Evolutionary conservation across 2,329 filamentous ascomycete species (phyloP), one percentile per base, ranked within the genome.

Genomic region (Verticillium isaacii): DNA sequence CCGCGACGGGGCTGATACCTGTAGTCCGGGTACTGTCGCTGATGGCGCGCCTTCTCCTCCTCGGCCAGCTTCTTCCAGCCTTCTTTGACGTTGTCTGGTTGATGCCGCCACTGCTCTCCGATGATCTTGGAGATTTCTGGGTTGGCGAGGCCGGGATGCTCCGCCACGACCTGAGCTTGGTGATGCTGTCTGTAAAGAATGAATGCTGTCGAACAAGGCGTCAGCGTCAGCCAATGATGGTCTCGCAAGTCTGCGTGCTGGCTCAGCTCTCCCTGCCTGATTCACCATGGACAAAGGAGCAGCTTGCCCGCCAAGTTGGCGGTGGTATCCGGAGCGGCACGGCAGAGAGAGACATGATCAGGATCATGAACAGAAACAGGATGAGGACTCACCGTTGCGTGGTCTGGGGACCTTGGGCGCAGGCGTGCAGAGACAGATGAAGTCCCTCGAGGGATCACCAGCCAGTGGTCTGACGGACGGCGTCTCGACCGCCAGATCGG

Each of bases 71-170:
- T 83, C 75, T 95, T 96, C 95, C 95, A 99, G 73, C 89, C 85
- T 66, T 88, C 85, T 77, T 96, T 96, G 62, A 88, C 83, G 60
- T 90, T 86, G 29, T 89, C 83, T 4, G 87, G 78, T 71, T 96
- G 88, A 61, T 87, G 84, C 70, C 89, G 88, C 95, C 95, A 99
- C 84, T 93, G 89, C 73, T 92, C 87, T 59, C 94, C 94, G 68
- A 98, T 96, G 69, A 98, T 96, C 77, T 97, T 97, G 66, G 94
- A 97, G 69, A 98, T 96, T 59, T 97, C 92, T 3, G 94, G 94
- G 75, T 98, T 98, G 56, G 93, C 89, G 66, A 97, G 85, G 55
- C 92, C 91, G n/a, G 93, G 94, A 70, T 97, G 86, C 68, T 91
- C 85, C 60, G 88, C 83, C 41, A 93, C 90, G 58, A 98, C 92